Base-by-base conservation (phyloP, 768 basidiomycete species). In the Termitomyces bulborhizus region DNA sequence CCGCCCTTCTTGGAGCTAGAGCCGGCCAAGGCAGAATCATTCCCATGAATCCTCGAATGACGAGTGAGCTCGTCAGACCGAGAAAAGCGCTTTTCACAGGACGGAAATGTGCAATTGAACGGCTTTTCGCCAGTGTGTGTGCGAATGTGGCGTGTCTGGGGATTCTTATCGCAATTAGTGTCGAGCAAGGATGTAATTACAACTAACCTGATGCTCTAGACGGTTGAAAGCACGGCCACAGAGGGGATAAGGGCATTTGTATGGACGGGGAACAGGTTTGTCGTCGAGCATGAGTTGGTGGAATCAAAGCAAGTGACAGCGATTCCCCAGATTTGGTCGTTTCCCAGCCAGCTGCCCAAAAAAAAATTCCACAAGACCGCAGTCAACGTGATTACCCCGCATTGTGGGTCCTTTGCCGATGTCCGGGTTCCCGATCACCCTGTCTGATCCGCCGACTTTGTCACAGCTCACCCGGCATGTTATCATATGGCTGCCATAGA, bases 61-160 rank as follows among this genome's bases (percentile, higher is more conserved):
- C 96, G 82, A 29, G 96, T 99, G 60, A 99, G 83, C 72, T 99
- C 96, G 76, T 99, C 96, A n/a, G 92, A 93, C 56, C 96, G 86
- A 16, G 92, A 94, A 71, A 99, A 99, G 5, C 94, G 88, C 70
- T 98, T 99, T 71, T 97, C 95, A 80, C 96, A 99, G n/a, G 85
- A 83, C 3, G 91, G 85, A 68, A 86, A 91, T 1, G 84, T 86
- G 80, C 96, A 99, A 21, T 83, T 80, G 64, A 98, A 98, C 2
- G 96, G 96, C 63, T 97, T 98, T 73, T 99, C 96, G 65, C 96
- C 96, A 0, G 96, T 99, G 70, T 99, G 96, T 0, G 95, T 99
- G 57, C 96, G 88, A 53, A 98, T 97, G 67, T 99, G 96, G 59
- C 96, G 88, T 18, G 96, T 99, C 92, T 98, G 4, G 57, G 29